These are phyloP conservation scores for Rauvolfia tetraphylla DNA, from an alignment of 257 asterid genomes.

Conservation along the genomic window DNA sequence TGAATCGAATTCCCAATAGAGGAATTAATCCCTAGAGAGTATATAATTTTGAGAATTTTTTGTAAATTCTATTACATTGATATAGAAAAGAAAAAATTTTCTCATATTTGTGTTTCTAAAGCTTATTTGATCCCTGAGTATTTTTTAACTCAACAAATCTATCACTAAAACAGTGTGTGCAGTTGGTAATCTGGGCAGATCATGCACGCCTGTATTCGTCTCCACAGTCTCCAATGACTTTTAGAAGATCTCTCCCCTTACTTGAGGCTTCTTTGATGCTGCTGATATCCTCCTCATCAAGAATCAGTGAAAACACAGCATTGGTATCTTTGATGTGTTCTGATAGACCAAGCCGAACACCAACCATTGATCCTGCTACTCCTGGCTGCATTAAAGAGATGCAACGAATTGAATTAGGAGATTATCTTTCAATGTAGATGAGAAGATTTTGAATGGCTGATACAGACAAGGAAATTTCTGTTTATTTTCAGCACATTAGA, in stretches of 20 bases:
- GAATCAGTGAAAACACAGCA: slow-evolving; percentile 64
- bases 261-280: slow-evolving; percentile 56
- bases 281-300: slow-evolving; percentile 64
- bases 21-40: too few relatives aligned
- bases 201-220: slow-evolving; percentile 75
- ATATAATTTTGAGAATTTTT: too few relatives aligned
- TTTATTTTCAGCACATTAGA: not conserved
- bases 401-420: not conserved
- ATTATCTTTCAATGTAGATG: not conserved
- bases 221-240: slow-evolving; percentile 81
- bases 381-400: slow-evolving; percentile 48
- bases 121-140: too few relatives aligned
- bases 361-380: slow-evolving; percentile 96
- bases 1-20: too few relatives aligned
- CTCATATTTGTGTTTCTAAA: too few relatives aligned
- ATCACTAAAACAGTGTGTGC: not conserved
- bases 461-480: too few relatives aligned
- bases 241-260: slow-evolving; percentile 76
- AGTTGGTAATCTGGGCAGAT: not conserved
- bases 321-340: slow-evolving; percentile 69
- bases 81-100: too few relatives aligned
- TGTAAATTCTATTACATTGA: too few relatives aligned
- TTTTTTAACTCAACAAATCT: too few relatives aligned
- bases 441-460: not conserved
- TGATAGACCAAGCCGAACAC: slow-evolving; percentile 85